phyloP scores from a whole-genome alignment of 768 basidiomycete species.

The Tulasnella calospora region DNA sequence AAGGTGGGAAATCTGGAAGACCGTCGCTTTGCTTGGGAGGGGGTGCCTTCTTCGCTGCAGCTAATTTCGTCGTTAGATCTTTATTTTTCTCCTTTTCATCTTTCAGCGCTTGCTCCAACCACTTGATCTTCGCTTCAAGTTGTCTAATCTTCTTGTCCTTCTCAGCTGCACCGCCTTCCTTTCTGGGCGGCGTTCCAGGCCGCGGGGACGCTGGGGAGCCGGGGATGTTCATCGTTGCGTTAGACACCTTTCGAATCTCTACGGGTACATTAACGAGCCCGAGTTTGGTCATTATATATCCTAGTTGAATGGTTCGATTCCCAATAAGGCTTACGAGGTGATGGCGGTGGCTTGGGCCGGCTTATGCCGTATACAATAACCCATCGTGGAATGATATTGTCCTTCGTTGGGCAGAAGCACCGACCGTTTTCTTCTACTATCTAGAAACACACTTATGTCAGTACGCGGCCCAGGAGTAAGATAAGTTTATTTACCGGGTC shows the following conservation, averaged over 20 bases:
- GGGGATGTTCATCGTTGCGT: not conserved
- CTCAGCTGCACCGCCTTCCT: not conserved
- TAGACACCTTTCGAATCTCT: not conserved
- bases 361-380: not conserved
- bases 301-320: not conserved
- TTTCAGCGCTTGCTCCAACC: not conserved
- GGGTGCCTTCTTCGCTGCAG: not conserved
- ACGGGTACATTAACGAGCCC: not conserved
- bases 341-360: not conserved
- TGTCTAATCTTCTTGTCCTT: not conserved
- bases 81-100: not conserved
- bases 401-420: not conserved
- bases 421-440: conserved; percentile 11
- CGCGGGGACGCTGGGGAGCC: not conserved
- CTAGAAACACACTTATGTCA: not conserved
- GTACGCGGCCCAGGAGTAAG: not conserved
- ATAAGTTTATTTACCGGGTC: not conserved
- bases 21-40: not conserved
- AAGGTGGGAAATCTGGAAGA: not conserved
- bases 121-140: not conserved
- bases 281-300: not conserved
- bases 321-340: not conserved
- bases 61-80: not conserved
- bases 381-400: conserved; percentile 10
- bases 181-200: not conserved